Evolutionary conservation across 2,329 filamentous ascomycete genomes (phyloP).

Genomic region (Pseudogymnoascus sp.): DNA sequence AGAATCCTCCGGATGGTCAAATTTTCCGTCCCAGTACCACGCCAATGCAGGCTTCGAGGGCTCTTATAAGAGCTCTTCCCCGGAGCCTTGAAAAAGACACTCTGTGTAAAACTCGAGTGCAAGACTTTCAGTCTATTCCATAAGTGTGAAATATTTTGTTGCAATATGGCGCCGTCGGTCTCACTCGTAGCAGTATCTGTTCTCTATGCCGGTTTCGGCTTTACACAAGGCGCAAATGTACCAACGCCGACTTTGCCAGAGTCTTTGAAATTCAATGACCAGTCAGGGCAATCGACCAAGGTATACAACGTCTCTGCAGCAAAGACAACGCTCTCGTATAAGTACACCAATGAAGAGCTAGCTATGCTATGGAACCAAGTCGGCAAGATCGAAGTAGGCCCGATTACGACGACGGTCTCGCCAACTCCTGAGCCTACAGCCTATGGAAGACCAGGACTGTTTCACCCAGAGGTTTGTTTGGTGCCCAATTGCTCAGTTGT

Average conservation of each 20-base stretch:
- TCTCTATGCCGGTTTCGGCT: background rate
- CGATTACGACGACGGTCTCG: slow-evolving; percentile 33
- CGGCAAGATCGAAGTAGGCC: slow-evolving; percentile 33
- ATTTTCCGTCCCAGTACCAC: background rate
- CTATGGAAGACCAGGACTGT: slow-evolving; percentile 30
- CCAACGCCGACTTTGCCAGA: background rate
- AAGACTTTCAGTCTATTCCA: background rate
- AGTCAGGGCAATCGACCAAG: slow-evolving; percentile 18
- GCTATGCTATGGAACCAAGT: slow-evolving; percentile 38
- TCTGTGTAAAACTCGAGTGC: background rate
- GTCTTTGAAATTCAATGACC: background rate
- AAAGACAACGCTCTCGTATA: slow-evolving; percentile 34
- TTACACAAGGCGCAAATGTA: background rate
- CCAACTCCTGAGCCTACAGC: slow-evolving; percentile 35
- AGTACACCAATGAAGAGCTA: slow-evolving; percentile 39
- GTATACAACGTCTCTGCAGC: slow-evolving; percentile 34
- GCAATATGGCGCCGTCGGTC: background rate
- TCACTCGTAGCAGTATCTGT: background rate
- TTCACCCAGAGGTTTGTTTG: slow-evolving; percentile 36
- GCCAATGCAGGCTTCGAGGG: background rate
- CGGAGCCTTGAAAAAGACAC: background rate
- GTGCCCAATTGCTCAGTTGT: slow-evolving; percentile 15
- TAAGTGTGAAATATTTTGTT: background rate
- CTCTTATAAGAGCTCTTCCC: background rate
- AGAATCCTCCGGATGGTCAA: background rate